These are phyloP conservation scores for Penicillium psychrosexuale DNA, from an alignment of 2,329 filamentous ascomycete genomes.

Conservation along the genomic window DNA sequence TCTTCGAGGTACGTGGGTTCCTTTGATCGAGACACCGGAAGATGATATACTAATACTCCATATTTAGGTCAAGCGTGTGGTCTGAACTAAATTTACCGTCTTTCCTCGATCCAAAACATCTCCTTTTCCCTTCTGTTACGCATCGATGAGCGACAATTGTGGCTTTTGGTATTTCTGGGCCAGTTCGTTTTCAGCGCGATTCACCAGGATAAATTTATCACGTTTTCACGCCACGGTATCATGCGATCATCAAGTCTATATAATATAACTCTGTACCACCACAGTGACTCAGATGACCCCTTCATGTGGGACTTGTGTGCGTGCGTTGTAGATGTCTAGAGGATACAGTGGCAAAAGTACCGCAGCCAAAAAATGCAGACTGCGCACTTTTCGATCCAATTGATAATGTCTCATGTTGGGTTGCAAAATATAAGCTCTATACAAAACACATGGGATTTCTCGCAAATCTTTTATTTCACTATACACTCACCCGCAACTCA, in stretches of 20 bases:
- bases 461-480: background rate
- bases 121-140: background rate
- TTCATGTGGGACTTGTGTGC: background rate
- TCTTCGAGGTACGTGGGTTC: slow-evolving; percentile 69
- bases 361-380: background rate
- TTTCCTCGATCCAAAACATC: background rate
- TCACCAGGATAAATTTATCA: slow-evolving; percentile 8
- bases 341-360: background rate
- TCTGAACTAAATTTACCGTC: slow-evolving; percentile 29
- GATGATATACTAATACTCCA: slow-evolving; percentile 8
- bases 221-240: slow-evolving; percentile 19
- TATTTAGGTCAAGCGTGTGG: slow-evolving; percentile 48
- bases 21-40: background rate
- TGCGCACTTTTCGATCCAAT: background rate
- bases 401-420: background rate
- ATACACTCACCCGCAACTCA: slow-evolving; percentile 3
- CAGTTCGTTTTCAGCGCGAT: slow-evolving; percentile 11
- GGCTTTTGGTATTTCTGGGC: slow-evolving; percentile 11
- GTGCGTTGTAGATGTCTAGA: background rate
- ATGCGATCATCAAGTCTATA: slow-evolving; percentile 20
- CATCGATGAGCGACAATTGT: slow-evolving; percentile 12
- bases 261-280: slow-evolving; percentile 23
- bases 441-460: background rate
- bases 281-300: background rate
- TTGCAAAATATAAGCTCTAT: background rate